A percentile compares a stretch with the other conserved stretches of the same genome.
Evolutionary conservation across 257 asterid genomes (phyloP).

Genomic region (Paraleonurus japonicus): DNA sequence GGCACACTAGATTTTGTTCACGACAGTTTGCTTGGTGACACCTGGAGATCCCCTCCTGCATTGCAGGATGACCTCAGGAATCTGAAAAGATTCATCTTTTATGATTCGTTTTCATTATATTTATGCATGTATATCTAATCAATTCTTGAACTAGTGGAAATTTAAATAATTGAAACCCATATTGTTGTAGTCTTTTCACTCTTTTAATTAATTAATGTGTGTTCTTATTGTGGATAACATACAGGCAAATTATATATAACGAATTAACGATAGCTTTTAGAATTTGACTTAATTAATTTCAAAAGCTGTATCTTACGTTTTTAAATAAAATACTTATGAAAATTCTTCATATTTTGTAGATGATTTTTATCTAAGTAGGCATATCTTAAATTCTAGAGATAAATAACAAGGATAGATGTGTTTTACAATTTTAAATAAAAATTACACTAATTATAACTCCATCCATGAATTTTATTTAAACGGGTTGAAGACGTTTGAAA

Average conservation of each 20-base stretch:
- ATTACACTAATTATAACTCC: too few relatives aligned
- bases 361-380: neutral
- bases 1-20: constrained; percentile 5
- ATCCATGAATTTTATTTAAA: too few relatives aligned
- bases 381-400: neutral
- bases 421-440: too few relatives aligned
- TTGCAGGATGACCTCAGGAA: constrained; percentile 16
- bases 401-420: neutral
- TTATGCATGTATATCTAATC: neutral
- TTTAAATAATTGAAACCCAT: neutral
- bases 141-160: neutral
- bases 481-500: too few relatives aligned
- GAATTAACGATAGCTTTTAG: neutral
- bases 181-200: neutral
- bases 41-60: neutral
- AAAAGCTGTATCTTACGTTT: too few relatives aligned
- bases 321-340: too few relatives aligned
- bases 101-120: neutral
- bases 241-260: neutral
- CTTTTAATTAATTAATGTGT: neutral
- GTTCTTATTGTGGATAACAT: neutral
- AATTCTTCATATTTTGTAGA: neutral
- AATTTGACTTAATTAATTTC: neutral
- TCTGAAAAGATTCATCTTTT: constrained; percentile 2
- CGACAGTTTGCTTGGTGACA: constrained; percentile 11